phyloP scores from a whole-genome alignment of 257 asterid genomes.

The Forsythia suspensa region DNA sequence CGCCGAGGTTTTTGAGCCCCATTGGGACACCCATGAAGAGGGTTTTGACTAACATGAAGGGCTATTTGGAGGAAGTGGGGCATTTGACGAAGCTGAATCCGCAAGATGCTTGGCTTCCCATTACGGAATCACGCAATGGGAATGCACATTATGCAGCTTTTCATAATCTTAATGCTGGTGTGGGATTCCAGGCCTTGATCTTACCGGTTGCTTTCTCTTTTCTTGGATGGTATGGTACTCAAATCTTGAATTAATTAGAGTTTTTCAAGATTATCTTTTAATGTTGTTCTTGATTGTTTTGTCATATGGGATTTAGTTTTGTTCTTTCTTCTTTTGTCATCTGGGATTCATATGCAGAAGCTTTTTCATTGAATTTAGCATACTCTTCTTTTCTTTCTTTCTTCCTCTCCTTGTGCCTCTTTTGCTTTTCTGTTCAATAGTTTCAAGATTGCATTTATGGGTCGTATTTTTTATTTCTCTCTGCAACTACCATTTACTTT shows the following conservation, averaged over 20 bases:
- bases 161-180: constrained; percentile 95
- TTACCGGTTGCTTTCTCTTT: constrained; percentile 94
- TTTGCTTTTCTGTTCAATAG: background rate
- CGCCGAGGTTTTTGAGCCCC: constrained; percentile 94
- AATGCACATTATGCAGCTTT: constrained; percentile 95
- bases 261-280: background rate
- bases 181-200: constrained; percentile 92
- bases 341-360: background rate
- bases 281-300: background rate
- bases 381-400: too few species aligned
- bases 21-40: constrained; percentile 98
- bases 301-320: too few species aligned
- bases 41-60: constrained; percentile 88
- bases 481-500: background rate
- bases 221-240: constrained; percentile 81
- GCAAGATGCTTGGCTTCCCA: constrained; percentile 99
- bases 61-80: constrained; percentile 92
- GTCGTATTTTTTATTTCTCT: background rate
- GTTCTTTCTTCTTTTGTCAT: too few species aligned
- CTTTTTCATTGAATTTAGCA: background rate
- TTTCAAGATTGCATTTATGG: background rate
- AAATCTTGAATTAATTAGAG: background rate
- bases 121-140: constrained; percentile 95
- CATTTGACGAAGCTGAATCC: constrained; percentile 96
- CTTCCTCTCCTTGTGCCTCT: too few species aligned